phyloP scores from a whole-genome alignment of 345 rosid genomes.

The Corchorus capsularis region DNA sequence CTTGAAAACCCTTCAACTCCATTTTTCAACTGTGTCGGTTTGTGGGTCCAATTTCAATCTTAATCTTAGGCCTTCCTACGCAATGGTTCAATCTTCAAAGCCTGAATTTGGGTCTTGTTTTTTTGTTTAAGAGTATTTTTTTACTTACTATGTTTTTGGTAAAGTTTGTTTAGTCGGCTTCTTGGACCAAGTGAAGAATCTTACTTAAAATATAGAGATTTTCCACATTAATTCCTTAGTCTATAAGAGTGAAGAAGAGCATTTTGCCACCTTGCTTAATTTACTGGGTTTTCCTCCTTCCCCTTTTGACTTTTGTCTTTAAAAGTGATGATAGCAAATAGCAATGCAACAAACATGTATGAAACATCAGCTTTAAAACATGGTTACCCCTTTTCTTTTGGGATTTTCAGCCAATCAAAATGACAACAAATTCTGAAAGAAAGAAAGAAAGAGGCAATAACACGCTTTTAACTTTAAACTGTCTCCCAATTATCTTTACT shows the following conservation, averaged over 20 bases:
- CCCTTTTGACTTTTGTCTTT: neutral
- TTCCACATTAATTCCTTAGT: neutral
- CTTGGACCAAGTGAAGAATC: neutral
- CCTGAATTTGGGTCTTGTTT: neutral
- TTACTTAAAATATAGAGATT: neutral
- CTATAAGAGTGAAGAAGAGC: neutral
- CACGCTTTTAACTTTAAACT: neutral
- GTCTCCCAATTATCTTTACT: neutral
- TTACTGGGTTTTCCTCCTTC: neutral
- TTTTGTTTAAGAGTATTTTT: neutral
- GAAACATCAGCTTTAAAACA: neutral
- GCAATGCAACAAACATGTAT: neutral
- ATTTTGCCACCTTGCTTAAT: neutral
- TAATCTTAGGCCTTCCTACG: neutral
- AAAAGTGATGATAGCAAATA: neutral
- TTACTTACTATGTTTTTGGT: neutral
- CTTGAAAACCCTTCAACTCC: neutral
- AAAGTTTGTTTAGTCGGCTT: neutral
- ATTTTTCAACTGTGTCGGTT: neutral
- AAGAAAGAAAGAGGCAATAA: neutral
- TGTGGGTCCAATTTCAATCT: neutral
- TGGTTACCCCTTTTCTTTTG: neutral
- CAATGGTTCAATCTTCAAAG: neutral
- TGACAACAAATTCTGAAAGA: neutral
- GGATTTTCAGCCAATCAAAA: neutral